A percentile compares a stretch with the other conserved stretches of the same genome.
Evolutionary conservation across 352 stramenopile genomes (phyloP).

Genomic region (Globisporangium viniferum): DNA sequence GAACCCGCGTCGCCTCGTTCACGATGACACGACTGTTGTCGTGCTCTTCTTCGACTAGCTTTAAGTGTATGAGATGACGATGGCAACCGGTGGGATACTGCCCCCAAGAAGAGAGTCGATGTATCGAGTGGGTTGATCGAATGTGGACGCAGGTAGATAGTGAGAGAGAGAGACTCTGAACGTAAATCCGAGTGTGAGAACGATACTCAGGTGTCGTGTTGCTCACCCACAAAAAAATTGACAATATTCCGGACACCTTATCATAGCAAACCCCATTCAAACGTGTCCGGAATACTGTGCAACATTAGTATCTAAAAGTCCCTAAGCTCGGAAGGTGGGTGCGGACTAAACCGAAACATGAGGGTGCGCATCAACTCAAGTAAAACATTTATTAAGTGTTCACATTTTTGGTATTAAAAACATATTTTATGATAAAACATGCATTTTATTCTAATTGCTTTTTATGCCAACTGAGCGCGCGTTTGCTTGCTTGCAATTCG

Average conservation of each 20-base stretch:
- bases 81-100: not conserved
- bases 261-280: too few relatives aligned
- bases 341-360: too few relatives aligned
- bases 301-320: too few relatives aligned
- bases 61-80: not conserved
- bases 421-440: too few relatives aligned
- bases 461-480: not conserved
- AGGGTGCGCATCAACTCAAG: too few relatives aligned
- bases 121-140: not conserved
- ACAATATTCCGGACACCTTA: too few relatives aligned
- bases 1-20: constrained; percentile 62
- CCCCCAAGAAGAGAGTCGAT: not conserved
- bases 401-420: too few relatives aligned
- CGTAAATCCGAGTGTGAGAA: not conserved
- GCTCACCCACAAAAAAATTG: too few relatives aligned
- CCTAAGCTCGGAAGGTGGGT: too few relatives aligned
- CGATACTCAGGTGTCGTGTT: not conserved
- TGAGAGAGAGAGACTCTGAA: not conserved
- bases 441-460: too few relatives aligned
- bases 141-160: not conserved
- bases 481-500: not conserved
- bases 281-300: too few relatives aligned
- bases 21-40: constrained; percentile 92
- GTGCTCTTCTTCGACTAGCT: constrained; percentile 69
- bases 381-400: too few relatives aligned